Base-by-base conservation (phyloP, 2,329 filamentous ascomycete genomes). In the Cladorrhinum sp. region DNA sequence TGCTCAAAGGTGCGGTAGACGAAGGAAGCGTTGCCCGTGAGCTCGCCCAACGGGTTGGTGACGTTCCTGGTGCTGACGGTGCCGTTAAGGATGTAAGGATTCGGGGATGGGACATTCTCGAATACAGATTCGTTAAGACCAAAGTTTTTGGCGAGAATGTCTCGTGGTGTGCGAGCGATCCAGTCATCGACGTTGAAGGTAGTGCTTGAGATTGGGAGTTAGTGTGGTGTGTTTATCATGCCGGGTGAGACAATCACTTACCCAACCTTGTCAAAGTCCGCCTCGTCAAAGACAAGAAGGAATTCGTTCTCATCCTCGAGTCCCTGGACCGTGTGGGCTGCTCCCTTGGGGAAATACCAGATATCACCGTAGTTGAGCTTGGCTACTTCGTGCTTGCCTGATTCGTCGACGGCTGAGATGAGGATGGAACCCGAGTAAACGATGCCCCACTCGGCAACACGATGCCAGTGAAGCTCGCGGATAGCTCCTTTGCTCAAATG, bases 151-250 rank as follows among this genome's bases (percentile, higher is more conserved):
- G 86, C 86, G 0, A 90, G 76, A 50, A 90, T 78, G 50, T 70
- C 64, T 55, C 81, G 83, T 0, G 87, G 87, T 0, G 86, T 90
- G 68, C 89, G 86, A 0, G 81, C 75, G 36, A 90, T 78, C 87
- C 87, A 90, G 74, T 90, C 87, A 64, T 87, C 86, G 23, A 90
- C 78, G 74, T 85, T 88, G 77, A 90, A 90, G 0, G 87, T 89
- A 0, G 85, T 88, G n/a, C 84, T 83, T 9, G n/a, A n/a, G 41
- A 7, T 45, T 45, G 16, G 18, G 3, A 2, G 7, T 45, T 22
- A 45, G n/a, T 45, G 16, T 12, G 1, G 20, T n/a, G 49, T 18
- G 27, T 54, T 4, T 45, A 5, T 18, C 8, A 20, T 3, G 8
- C n/a, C 7, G n/a, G 41, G 13, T 24, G 13, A 60, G 25, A 20